Conservation (phyloP, 176 grass and related monocot species). For the Oryza australiensis region DNA sequence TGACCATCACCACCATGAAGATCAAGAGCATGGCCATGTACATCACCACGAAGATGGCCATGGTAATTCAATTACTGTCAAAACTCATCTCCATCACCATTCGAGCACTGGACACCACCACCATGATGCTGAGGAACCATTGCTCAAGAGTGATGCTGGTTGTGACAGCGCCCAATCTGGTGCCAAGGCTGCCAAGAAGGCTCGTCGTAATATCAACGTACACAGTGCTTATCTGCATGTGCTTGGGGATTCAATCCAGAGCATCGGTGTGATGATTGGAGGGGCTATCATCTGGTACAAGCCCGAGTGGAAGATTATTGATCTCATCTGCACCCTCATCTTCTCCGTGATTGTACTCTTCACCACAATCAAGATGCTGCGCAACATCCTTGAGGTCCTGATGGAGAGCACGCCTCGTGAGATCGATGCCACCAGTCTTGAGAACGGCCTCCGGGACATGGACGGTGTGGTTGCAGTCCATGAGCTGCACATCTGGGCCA, state of each 20-base stretch:
- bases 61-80: slow-evolving; percentile 46
- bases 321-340: slow-evolving; percentile 94
- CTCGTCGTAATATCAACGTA: slow-evolving; percentile 84
- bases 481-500: slow-evolving; percentile 98
- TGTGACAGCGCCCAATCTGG: slow-evolving; percentile 36
- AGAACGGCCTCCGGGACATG: slow-evolving; percentile 75
- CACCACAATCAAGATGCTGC: slow-evolving; percentile 84
- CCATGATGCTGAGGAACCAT: slow-evolving; percentile 55
- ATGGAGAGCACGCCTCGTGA: slow-evolving; percentile 97
- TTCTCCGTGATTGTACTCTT: slow-evolving; percentile 89
- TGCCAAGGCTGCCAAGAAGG: slow-evolving; percentile 49
- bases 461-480: slow-evolving; percentile 81
- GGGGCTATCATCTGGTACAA: slow-evolving; percentile 99
- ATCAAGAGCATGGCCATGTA: slow-evolving; percentile 45
- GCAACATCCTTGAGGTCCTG: slow-evolving; percentile 87
- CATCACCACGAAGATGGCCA: slow-evolving; percentile 40
- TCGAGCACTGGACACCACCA: slow-evolving; percentile 31
- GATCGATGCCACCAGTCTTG: slow-evolving; percentile 77
- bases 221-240: slow-evolving; percentile 97
- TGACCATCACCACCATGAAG: slow-evolving; percentile 40
- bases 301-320: slow-evolving; percentile 97
- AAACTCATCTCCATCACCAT: slow-evolving; percentile 55
- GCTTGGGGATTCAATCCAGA: slow-evolving; percentile 90
- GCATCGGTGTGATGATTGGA: slow-evolving; percentile 91
- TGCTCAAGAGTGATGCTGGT: slow-evolving; percentile 53